These are phyloP conservation scores for Fusarium neocosmosporiellum DNA, from an alignment of 2,329 filamentous ascomycete species.

Conservation along the genomic window DNA sequence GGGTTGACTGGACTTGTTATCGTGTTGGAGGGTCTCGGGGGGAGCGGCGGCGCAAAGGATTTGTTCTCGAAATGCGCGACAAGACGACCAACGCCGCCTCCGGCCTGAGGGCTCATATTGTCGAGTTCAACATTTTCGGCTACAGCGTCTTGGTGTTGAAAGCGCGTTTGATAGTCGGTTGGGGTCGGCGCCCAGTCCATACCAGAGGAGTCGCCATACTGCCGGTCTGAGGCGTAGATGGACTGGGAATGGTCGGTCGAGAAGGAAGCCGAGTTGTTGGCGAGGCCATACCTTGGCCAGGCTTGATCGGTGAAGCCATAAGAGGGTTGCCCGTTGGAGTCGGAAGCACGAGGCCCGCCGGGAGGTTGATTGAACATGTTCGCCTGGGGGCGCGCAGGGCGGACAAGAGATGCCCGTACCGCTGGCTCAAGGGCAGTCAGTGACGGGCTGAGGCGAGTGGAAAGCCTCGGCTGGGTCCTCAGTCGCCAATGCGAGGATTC, in stretches of 20 bases:
- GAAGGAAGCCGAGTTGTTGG: constrained; percentile 34
- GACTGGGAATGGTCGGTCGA: constrained; percentile 39
- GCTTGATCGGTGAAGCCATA: constrained; percentile 48
- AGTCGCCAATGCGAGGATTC: constrained; percentile 50
- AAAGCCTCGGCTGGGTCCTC: constrained; percentile 51
- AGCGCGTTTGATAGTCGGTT: constrained; percentile 44
- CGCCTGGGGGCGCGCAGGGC: constrained; percentile 45
- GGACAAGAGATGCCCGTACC: constrained; percentile 48
- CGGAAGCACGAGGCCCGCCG: constrained; percentile 47
- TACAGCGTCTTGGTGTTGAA: constrained; percentile 39
- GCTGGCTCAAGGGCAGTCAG: constrained; percentile 49
- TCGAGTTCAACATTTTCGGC: constrained; percentile 45
- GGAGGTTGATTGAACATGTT: constrained; percentile 53
- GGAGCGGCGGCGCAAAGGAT: constrained; percentile 50
- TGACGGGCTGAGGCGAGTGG: constrained; percentile 53
- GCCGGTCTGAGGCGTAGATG: constrained; percentile 41
- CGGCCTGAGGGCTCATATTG: constrained; percentile 39
- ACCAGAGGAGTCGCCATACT: constrained; percentile 42
- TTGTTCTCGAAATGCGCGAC: constrained; percentile 57
- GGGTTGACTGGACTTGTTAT: constrained; percentile 42
- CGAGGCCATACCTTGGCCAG: constrained; percentile 47
- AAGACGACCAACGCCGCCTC: constrained; percentile 50
- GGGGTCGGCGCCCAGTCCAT: constrained; percentile 55
- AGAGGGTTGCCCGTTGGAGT: constrained; percentile 43
- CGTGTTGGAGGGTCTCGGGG: constrained; percentile 48